Evolutionary conservation across 2,329 filamentous ascomycete species (phyloP), one percentile per base, ranked within the genome.

Genomic region (Aspergillus pseudotamarii): DNA sequence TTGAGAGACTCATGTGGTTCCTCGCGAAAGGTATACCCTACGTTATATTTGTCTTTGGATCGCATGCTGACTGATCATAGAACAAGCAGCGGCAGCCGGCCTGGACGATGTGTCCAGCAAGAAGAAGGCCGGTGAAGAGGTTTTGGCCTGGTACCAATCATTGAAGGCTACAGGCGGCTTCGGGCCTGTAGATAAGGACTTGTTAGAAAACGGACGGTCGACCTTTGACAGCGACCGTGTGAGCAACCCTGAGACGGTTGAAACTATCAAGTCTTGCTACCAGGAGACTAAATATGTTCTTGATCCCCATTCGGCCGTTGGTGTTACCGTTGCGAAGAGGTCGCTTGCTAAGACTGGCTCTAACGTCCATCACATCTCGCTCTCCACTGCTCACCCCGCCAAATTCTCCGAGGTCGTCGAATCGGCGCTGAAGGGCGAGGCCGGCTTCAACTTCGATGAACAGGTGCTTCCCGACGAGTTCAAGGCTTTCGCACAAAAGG

Each of bases 1-100:
- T 99, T 76, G 95, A 99, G 84, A 88, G 95, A 36, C 84, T 99
- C 6, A 85, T 99, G 12, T 98, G 94, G 94, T 97, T 92, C 83
- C 83, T 98, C 32, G 56, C 60, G 2, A 62, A 61, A 48, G 60
- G 60, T 61, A 54, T 26, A 23, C 45, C 11, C n/a, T 19, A 26
- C 19, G 90, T 1, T 91, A n/a, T 36, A 10, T 14, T 6, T 32
- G 14, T n/a, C 1, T 21, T 26, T 12, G 19, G 4, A 23, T 9
- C 45, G 4, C 57, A 21, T 43, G 54, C 58, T 65, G 23, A 66
- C 6, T 4, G 10, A 10, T 21, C 45, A 50, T 21, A 67, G 66
- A 66, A 57, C 38, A 62, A 51, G 66, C 87, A 21, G 74, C 81
- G 8, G 81, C 77, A 14, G 83, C 84, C 4, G 86, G 86, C 57